Evolutionary conservation across 208 protist genomes (phyloP), one percentile per base, ranked within the genome.

Genomic region (Wallacemonas collosoma): DNA sequence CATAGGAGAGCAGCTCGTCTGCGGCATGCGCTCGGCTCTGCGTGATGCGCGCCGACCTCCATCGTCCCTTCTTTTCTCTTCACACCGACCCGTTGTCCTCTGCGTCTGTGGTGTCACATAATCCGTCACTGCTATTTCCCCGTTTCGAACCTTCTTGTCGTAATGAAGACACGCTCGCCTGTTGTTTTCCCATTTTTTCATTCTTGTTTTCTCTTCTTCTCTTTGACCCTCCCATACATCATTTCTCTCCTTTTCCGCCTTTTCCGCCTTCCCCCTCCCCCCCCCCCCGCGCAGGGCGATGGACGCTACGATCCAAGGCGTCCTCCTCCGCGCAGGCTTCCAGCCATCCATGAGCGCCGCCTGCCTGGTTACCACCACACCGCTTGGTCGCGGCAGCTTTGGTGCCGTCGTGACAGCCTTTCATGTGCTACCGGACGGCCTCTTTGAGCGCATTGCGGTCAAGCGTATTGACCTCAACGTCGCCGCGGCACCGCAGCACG

Each of bases 371-470:
- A 68, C 63, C 17, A 12, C 43, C 3, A 14, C 8, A 7, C 2
- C 12, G 17, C 68, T 72, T 45, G 68, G 68, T 4, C 12, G 26
- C 7, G 68, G 68, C 3, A 55, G 68, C 68, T 72, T 64, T 26
- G 68, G 68, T 47, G 4, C 12, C 45, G 68, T 72, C 9, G 38
- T 39, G 12, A 7, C 44, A 17, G 45, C 8, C 17, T 72, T 43
- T 56, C 45, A 40, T 35, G 55, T 45, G 6, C 35, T 43, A 12
- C 53, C 14, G 6, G 55, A 64, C 36, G 55, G 65, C 5, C 53
- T 57, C 2, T 72, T 57, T 14, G 40, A 53, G 48, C 41, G 55
- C 41, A 45, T 72, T 7, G 68, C 68, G 26, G 44, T 63, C 43
- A 72, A 72, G 45, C 14, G 47, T 15, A 35, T 72, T 1, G 2